These are phyloP conservation scores for Pulicaria dysenterica DNA, from an alignment of 129 eudicot species.

Conservation along the genomic window DNA sequence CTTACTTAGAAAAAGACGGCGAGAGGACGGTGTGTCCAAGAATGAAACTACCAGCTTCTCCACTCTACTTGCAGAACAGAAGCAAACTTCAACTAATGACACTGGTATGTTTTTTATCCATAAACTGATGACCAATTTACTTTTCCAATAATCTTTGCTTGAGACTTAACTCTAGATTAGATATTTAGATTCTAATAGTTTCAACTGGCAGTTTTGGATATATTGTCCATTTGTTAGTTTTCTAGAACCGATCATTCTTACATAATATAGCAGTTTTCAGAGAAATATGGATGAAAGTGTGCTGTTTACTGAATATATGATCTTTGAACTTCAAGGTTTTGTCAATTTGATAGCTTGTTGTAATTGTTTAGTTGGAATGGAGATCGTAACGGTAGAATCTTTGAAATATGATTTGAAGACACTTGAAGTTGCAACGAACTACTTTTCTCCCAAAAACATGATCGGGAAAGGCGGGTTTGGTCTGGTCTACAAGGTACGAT, in stretches of 20 bases:
- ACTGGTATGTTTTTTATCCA: conserved; percentile 15
- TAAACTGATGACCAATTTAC: not conserved
- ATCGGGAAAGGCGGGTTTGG: conserved; percentile 53
- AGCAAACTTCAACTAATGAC: conserved; percentile 21
- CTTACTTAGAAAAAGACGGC: not conserved
- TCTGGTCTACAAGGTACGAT: conserved; percentile 42
- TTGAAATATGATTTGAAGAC: conserved; percentile 45
- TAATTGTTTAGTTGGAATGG: conserved; percentile 26
- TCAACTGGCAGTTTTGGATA: not conserved
- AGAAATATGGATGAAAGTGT: not conserved
- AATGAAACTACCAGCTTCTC: conserved; percentile 28
- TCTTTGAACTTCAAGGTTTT: not conserved
- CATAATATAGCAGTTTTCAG: not conserved
- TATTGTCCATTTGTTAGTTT: not conserved
- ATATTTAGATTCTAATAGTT: not conserved
- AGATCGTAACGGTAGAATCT: conserved; percentile 24
- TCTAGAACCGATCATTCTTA: not conserved
- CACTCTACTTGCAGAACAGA: conserved; percentile 27
- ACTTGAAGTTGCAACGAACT: conserved; percentile 33
- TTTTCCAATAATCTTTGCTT: not conserved
- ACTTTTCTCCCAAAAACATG: conserved; percentile 37
- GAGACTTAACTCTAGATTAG: not conserved
- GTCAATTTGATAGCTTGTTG: conserved; percentile 2
- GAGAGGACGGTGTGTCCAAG: conserved; percentile 13
- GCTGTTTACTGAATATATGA: not conserved